phyloP scores from a whole-genome alignment of 2,329 filamentous ascomycete species.

The Monilinia fructigena region DNA sequence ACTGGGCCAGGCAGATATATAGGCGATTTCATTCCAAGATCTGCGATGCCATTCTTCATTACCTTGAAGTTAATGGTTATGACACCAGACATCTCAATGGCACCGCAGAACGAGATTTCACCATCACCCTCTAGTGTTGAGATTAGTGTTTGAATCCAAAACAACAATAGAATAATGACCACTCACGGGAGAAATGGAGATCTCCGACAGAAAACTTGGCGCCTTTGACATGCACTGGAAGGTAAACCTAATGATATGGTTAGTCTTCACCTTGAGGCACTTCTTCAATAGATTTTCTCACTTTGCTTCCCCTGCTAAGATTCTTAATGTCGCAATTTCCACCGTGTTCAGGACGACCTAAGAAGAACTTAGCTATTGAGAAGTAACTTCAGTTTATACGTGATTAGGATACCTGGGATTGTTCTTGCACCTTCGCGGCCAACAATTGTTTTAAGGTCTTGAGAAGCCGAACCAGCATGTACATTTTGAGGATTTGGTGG shows the following conservation, averaged over 20 bases:
- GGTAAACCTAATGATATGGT: conserved; percentile 66
- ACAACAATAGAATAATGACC: not conserved
- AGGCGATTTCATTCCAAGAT: conserved; percentile 75
- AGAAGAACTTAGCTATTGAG: conserved; percentile 16
- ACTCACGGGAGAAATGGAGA: conserved; percentile 52
- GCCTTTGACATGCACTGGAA: conserved; percentile 81
- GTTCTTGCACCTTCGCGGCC: conserved; percentile 79
- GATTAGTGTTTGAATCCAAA: not conserved
- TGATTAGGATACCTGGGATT: conserved; percentile 59
- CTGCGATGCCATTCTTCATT: conserved; percentile 74
- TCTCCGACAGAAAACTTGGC: conserved; percentile 92
- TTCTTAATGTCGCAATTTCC: conserved; percentile 95
- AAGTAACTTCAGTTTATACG: not conserved
- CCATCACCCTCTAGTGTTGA: conserved; percentile 80
- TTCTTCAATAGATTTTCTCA: not conserved
- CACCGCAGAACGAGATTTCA: conserved; percentile 84
- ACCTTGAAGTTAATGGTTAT: conserved; percentile 90
- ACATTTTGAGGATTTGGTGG: conserved; percentile 70
- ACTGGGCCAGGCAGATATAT: conserved; percentile 86
- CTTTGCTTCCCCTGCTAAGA: conserved; percentile 61
- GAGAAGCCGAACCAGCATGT: conserved; percentile 67
- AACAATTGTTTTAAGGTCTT: conserved; percentile 62
- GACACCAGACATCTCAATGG: conserved; percentile 90
- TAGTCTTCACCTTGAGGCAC: not conserved
- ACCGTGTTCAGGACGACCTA: conserved; percentile 48